Base-by-base conservation (phyloP, 306 rosid genomes). In the Gastrolobium villosum region DNA sequence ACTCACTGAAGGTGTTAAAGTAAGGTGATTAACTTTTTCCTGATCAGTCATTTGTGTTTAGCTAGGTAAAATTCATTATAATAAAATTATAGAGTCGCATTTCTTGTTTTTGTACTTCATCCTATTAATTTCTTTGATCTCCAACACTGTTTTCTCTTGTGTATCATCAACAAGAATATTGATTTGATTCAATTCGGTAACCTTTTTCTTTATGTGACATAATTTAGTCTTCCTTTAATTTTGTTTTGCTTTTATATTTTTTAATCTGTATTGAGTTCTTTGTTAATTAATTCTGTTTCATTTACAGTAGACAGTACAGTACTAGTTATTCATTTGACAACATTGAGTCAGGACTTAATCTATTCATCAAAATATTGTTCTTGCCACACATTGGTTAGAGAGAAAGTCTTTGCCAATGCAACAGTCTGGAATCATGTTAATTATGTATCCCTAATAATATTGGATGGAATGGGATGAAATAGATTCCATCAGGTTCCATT, bases 1-100 rank as follows among this genome's bases (percentile, higher is more conserved):
- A 65, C 89, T 88, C 75, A 65, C 93, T 62, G 98, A 92, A 68
- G 89, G 75, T 85, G 89, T 80, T 72, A 95, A 88, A 89, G 78
- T 85, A 80, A 95, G 99, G 99, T 95, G 89, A 92, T 77, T 82
- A 82, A 50, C 79, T 82, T 55, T 79, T 55, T 65, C 79, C 70
- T 68, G 57, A 68, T 43, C 60, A 78, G 41, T 69, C 65, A 9
- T 80, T 36, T 75, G 59, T 83, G 65, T 77, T 76, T 61, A 48
- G 52, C 76, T 81, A 31, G 82, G 81, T 72, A 71, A 60, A 57
- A 52, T 69, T 71, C 11, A 43, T 3, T 74, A 68, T 44, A 4
- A 41, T 76, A 71, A 59, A 79, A 48, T n/a, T 52, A 5, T 61
- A 30, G 1, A 10, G 32, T 34, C 79, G n/a, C 46, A 11, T 37